Base-by-base conservation (phyloP, 495 filamentous ascomycete species). In the Cryomyces minteri region DNA sequence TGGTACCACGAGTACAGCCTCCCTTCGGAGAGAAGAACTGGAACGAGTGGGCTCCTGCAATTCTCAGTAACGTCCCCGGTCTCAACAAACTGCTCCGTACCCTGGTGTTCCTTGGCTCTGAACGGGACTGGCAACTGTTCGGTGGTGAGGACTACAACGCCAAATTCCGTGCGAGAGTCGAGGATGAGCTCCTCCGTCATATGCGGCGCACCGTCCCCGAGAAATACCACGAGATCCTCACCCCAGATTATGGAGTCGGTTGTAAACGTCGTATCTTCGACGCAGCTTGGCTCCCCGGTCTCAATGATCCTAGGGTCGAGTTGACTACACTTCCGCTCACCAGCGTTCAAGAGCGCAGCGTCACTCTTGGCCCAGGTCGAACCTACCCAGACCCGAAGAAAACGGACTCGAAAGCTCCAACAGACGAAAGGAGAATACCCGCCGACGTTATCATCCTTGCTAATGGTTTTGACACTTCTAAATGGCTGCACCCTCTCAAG, bases 191-290 rank as follows among this genome's bases (percentile, higher is more conserved):
- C 7, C 32, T 74, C 32, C 42, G 49, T 4, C 62, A 72, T 32
- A 71, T 82, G 64, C 66, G 66, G 44, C 51, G 48, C 6, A 57
- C 51, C 1, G 67, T 67, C 1, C 78, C 78, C 0, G 57, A 68
- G 43, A 71, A 77, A 54, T 82, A 82, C 46, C 73, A 76, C 44
- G 69, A 79, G 31, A 71, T 82, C 4, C 53, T 82, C 1, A 71
- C 69, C 5, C 77, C 77, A 0, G 62, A 80, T 48, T 81, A 77
- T 48, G 58, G 62, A 7, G 56, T 80, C 10, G 74, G 72, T 11
- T 82, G 78, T 60, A 82, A 82, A 43, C 40, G 58, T 34, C 48
- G 56, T 36, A 58, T 82, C 38, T 66, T 71, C 43, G 76, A 79
- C 42, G 63, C 62, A 2, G 54, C 54, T 6, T 82, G 79, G 72